phyloP scores from a whole-genome alignment of 106 monocot species.

The Allium cepa region DNA sequence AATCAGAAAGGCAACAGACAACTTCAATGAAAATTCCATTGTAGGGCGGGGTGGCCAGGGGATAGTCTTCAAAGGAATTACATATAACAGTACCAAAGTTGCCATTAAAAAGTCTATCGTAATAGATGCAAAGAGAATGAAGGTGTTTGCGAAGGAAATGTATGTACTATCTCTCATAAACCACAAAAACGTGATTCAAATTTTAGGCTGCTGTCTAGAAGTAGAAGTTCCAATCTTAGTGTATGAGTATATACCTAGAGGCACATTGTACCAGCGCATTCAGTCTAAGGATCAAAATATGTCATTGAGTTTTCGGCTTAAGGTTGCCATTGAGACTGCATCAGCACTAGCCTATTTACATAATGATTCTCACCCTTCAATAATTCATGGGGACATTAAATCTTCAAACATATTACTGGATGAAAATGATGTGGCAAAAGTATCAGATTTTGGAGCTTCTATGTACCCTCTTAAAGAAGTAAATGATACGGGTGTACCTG shows the following conservation, averaged over 20 bases:
- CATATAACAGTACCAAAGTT: slow-evolving; percentile 3
- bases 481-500: not conserved
- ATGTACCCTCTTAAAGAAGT: not conserved
- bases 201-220: slow-evolving; percentile 46
- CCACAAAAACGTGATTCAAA: slow-evolving; percentile 34
- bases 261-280: slow-evolving; percentile 8
- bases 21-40: slow-evolving; percentile 13
- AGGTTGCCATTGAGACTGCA: slow-evolving; percentile 32
- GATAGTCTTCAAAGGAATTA: slow-evolving; percentile 27
- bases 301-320: slow-evolving; percentile 15
- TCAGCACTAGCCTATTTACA: slow-evolving; percentile 44
- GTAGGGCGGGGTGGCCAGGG: slow-evolving; percentile 37
- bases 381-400: slow-evolving; percentile 50
- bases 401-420: slow-evolving; percentile 29
- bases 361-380: slow-evolving; percentile 16
- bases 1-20: slow-evolving; percentile 21
- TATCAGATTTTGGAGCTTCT: slow-evolving; percentile 50
- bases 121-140: slow-evolving; percentile 22
- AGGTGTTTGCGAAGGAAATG: slow-evolving; percentile 40
- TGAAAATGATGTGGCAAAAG: slow-evolving; percentile 11
- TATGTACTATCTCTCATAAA: slow-evolving; percentile 34
- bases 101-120: slow-evolving; percentile 42
- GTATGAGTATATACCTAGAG: slow-evolving; percentile 41
- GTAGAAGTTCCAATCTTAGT: slow-evolving; percentile 36
- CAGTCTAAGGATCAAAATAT: slow-evolving; percentile 1